Base-by-base conservation (phyloP, 768 basidiomycete species). In the Boletus rubroflammeus region DNA sequence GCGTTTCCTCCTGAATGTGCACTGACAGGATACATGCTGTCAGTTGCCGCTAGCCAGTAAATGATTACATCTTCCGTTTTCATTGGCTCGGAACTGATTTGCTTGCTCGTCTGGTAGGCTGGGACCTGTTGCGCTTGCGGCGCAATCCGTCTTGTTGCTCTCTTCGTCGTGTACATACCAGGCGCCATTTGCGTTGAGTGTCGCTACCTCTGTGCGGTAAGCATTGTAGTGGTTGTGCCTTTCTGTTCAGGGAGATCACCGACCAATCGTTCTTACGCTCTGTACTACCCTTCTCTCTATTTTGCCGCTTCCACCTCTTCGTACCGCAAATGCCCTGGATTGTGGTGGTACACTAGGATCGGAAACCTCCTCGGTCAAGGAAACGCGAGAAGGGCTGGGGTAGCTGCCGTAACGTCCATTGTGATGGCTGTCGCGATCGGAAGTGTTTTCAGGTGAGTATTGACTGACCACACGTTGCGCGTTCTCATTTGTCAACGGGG, bases 311-410 rank as follows among this genome's bases (percentile, higher is more conserved):
- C 13, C 13, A 32, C 29, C n/a, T 38, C 23, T 40, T 29, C 39
- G 15, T 36, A n/a, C 11, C 25, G 14, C 40, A 43, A 39, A 50
- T 50, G 15, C 47, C 31, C 26, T 19, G 34, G 36, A 25, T 15
- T 19, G 6, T 40, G 41, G 15, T 51, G 31, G 3, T 40, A 5
- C 32, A 21, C 47, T 51, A 91, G 91, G 9, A 86, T 94, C 29
- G 94, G 94, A 13, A 97, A 97, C 64, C 76, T 96, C 2, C 78
- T 97, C 2, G 94, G 95, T 6, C 88, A 93, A 58, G 76, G 81
- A 35, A 85, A 91, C 34, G 82, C 85, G 0, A 76, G 76, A 52
- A 85, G 91, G 44, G 93, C 95, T 0, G 78, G 76, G 14, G 75
- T 89, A 32, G 81, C 89, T 0, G 81, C 88, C 3, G 77, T 76